Evolutionary conservation across 1,284 basidiomycete genomes (phyloP).

Genomic region (Ceratobasidium sp.): DNA sequence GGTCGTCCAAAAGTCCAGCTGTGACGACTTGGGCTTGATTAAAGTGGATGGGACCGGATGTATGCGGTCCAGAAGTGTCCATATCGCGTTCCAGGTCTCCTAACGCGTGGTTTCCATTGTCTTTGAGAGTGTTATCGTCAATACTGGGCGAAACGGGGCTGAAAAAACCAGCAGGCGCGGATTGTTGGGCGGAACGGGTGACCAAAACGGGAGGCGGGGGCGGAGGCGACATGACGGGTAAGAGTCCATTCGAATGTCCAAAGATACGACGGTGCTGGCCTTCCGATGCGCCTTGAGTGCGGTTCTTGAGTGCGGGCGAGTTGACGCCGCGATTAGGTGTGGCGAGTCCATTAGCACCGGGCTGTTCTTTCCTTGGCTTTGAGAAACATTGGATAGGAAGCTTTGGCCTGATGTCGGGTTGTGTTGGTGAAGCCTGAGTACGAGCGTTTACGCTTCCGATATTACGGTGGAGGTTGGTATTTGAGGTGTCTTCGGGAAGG

Average conservation of each 20-base stretch:
- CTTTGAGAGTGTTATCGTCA: background rate
- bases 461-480: background rate
- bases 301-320: conserved; percentile 5
- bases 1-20: background rate
- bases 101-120: background rate
- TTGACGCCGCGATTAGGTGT: background rate
- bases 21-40: background rate
- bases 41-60: background rate
- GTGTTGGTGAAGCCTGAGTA: background rate
- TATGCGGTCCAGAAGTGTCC: conserved; percentile 2
- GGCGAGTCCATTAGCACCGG: background rate
- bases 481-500: background rate
- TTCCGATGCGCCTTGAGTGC: background rate
- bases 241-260: background rate
- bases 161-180: conserved; percentile 1
- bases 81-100: background rate
- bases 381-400: background rate
- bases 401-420: background rate
- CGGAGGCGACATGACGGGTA: background rate
- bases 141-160: background rate
- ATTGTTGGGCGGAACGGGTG: background rate
- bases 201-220: background rate
- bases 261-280: background rate
- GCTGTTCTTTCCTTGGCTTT: background rate
- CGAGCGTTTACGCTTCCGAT: background rate